Base-by-base conservation (phyloP, 192 early-diverging fungal genomes). In the Gaertneriomyces semiglobifer region DNA sequence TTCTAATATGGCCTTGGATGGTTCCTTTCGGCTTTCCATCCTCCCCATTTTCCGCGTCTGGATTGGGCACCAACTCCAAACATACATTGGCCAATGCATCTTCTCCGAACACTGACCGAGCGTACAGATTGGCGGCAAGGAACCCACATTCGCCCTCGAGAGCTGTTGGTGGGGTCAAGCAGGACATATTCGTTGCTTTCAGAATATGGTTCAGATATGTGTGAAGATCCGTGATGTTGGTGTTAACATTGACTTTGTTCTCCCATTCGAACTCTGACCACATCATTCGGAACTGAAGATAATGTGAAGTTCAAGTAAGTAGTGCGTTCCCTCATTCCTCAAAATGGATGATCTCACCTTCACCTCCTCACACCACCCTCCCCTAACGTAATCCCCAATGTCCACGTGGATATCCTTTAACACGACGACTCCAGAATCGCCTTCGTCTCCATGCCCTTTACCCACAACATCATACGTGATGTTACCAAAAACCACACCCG, bases 231-330 rank as follows among this genome's bases (percentile, higher is more conserved):
- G 86, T 88, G 65, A 92, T 89, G 53, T 89, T 94, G 6, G 96
- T 97, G 66, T 93, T 92, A 66, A 96, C 95, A 59, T 93, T 93
- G 63, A 99, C 94, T 85, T 98, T 98, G 83, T 99, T 99, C 76
- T 99, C 96, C 96, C 96, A 99, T 75, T 99, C 96, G 81, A 99
- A 99, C 78, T 99, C 96, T 53, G 88, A 91, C 96, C 96, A 99
- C 93, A 97, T 96, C 66, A 87, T 77, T 58, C 95, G 88, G 92
- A 99, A 99, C 86, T 89, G 62, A 3, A 40, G 68, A 54, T 50
- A 43, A 4, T 16, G 19, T 5, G 20, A 20, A 52, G 50, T 16
- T 25, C 14, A 56, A 33, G 38, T 57, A 4, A 74, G n/a, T 73
- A 33, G 52, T 61, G 65, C 16, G 39, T 57, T 16, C 11, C 55